Base-by-base conservation (phyloP, 495 filamentous ascomycete genomes). In the Xylaria venustula region DNA sequence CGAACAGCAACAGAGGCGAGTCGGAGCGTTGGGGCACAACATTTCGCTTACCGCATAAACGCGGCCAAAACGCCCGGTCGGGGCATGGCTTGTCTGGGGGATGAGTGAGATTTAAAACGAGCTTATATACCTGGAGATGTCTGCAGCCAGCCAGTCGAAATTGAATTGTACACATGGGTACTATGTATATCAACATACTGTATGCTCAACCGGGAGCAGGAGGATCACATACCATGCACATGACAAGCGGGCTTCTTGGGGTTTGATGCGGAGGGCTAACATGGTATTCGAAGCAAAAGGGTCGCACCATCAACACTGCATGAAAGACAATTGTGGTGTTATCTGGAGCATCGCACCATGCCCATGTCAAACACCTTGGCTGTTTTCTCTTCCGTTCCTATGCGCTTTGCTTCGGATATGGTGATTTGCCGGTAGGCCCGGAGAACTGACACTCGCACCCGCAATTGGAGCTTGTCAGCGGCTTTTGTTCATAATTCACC, bases 341-440 rank as follows among this genome's bases (percentile, higher is more conserved):
- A 19, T 11, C 23, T 15, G 20, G 1, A 41, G 15, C 4, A 36
- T 23, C 5, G 8, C 37, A 26, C 14, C 8, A 26, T 17, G 53
- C 25, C n/a, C 26, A 55, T 40, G 37, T 15, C 53, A 11, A 11
- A 25, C 40, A 32, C 8, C 23, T 15, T 45, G n/a, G n/a, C 8
- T 20, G 9, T 12, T 19, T 28, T 41, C 9, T n/a, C 5, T 3
- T 15, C 32, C 11, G n/a, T 22, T 28, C 3, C 3, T 28, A 44
- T 22, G 23, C 25, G 40, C 40, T 55, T 32, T n/a, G n/a, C n/a
- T n/a, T n/a, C n/a, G 17, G 17, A 23, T 6, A n/a, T 32, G 26
- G 12, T 14, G 23, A 45, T 44, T 8, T 55, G 53, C 53, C 53
- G 53, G 41, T n/a, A 15, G 37, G 53, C 41, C 53, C 40, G 53